phyloP scores from a whole-genome alignment of 2,329 filamentous ascomycete genomes.

The Stromatinia cepivora region DNA sequence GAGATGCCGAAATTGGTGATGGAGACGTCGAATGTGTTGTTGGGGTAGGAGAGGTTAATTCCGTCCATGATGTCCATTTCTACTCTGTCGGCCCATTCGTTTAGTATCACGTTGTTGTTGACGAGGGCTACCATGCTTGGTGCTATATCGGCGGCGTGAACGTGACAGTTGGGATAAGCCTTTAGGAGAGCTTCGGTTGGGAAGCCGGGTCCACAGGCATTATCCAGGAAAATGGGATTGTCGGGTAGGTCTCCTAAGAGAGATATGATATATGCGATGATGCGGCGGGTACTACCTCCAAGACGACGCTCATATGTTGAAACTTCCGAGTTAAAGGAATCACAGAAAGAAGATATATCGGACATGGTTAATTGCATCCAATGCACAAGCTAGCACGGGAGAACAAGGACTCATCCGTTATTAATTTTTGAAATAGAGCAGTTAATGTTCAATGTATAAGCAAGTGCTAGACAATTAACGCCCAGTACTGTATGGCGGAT shows the following conservation, averaged over 20 bases:
- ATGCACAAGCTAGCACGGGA: too few relatives aligned
- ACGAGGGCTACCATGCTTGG: background rate
- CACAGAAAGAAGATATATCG: background rate
- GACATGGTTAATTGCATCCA: background rate
- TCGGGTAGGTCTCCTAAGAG: background rate
- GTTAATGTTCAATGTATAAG: too few relatives aligned
- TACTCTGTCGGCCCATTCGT: background rate
- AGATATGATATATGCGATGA: background rate
- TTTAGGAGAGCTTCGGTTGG: background rate
- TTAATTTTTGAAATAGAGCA: too few relatives aligned
- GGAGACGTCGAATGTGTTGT: background rate
- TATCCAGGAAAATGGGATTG: background rate
- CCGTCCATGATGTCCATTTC: background rate
- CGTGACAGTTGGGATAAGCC: background rate
- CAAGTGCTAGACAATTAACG: too few relatives aligned
- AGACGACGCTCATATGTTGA: background rate
- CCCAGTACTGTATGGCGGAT: too few relatives aligned
- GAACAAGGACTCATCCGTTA: too few relatives aligned
- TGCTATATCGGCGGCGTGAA: background rate
- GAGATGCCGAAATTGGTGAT: constrained; percentile 13
- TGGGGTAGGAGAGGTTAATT: background rate
- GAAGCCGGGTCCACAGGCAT: background rate
- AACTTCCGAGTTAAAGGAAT: background rate
- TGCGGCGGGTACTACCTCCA: background rate
- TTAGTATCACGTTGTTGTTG: background rate